Percentiles rank a stretch among this genome's conserved stretches.
These are phyloP conservation scores for Tuber brumale DNA, from an alignment of 495 filamentous ascomycete species.

Conservation along the genomic window DNA sequence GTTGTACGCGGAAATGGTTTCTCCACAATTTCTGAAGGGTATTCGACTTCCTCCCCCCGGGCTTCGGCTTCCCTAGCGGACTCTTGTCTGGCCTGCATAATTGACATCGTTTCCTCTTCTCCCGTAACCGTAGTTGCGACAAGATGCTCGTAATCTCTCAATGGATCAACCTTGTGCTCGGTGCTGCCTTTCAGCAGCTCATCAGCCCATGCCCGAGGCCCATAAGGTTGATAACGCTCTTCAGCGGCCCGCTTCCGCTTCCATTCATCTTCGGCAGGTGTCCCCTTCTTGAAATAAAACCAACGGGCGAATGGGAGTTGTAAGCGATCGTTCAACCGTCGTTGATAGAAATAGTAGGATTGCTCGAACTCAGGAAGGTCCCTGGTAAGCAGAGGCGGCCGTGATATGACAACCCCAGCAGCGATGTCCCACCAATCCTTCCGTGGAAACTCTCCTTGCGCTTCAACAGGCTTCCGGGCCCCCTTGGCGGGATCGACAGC, in stretches of 20 bases:
- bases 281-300: constrained; percentile 94
- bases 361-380: constrained; percentile 80
- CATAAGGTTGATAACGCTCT: constrained; percentile 71
- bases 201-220: constrained; percentile 76
- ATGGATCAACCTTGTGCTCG: constrained; percentile 53
- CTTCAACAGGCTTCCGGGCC: background rate
- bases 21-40: constrained; percentile 49
- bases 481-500: background rate
- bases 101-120: constrained; percentile 67
- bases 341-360: constrained; percentile 91
- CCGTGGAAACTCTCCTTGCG: background rate
- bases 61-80: constrained; percentile 56
- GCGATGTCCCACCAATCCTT: constrained; percentile 48
- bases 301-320: constrained; percentile 80
- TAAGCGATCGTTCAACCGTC: constrained; percentile 88
- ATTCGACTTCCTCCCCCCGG: constrained; percentile 53
- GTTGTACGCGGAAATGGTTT: constrained; percentile 63
- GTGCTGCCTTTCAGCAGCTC: constrained; percentile 70
- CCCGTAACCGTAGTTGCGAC: constrained; percentile 59
- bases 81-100: constrained; percentile 46
- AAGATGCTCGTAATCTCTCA: constrained; percentile 46
- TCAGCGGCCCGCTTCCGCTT: constrained; percentile 64
- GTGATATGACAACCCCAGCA: constrained; percentile 75
- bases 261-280: constrained; percentile 79
- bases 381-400: constrained; percentile 79